Evolutionary conservation across 805 yeast species (phyloP).

Genomic region (Grigorovia jiainica): DNA sequence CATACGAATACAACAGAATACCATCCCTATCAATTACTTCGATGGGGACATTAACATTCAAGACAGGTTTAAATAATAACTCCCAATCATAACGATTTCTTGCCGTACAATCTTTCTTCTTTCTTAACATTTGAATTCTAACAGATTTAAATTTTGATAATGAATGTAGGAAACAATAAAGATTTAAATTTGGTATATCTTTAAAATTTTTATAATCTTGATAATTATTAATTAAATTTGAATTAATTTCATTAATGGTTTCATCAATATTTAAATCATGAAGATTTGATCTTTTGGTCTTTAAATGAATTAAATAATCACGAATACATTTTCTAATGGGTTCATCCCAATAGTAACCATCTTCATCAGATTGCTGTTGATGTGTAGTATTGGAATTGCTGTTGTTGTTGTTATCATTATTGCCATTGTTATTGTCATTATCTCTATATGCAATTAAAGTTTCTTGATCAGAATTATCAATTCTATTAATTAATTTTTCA

Average conservation of each 20-base stretch:
- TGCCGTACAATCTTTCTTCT: conserved; percentile 30
- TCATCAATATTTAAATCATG: conserved; percentile 5
- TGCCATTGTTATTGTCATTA: background rate
- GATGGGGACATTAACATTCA: conserved; percentile 27
- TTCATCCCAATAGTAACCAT: conserved; percentile 24
- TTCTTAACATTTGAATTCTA: conserved; percentile 30
- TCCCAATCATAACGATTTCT: conserved; percentile 34
- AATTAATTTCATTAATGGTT: conserved; percentile 7
- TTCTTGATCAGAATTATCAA: conserved; percentile 4
- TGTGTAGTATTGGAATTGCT: conserved; percentile 3
- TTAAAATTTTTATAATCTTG: conserved; percentile 18
- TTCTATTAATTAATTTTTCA: background rate
- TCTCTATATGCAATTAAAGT: conserved; percentile 17
- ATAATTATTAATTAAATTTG: conserved; percentile 18
- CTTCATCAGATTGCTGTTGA: conserved; percentile 15
- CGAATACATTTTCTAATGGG: conserved; percentile 14
- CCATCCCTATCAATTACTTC: conserved; percentile 32
- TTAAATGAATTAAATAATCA: conserved; percentile 4
- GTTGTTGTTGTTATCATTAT: conserved; percentile 3
- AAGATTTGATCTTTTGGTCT: background rate
- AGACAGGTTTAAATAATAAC: conserved; percentile 26
- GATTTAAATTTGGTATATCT: conserved; percentile 32
- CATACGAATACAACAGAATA: conserved; percentile 34
- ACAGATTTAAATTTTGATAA: conserved; percentile 28
- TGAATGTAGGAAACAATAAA: conserved; percentile 27